Evolutionary conservation across 768 basidiomycete genomes (phyloP).

Genomic region (Lyophyllum shimeji): DNA sequence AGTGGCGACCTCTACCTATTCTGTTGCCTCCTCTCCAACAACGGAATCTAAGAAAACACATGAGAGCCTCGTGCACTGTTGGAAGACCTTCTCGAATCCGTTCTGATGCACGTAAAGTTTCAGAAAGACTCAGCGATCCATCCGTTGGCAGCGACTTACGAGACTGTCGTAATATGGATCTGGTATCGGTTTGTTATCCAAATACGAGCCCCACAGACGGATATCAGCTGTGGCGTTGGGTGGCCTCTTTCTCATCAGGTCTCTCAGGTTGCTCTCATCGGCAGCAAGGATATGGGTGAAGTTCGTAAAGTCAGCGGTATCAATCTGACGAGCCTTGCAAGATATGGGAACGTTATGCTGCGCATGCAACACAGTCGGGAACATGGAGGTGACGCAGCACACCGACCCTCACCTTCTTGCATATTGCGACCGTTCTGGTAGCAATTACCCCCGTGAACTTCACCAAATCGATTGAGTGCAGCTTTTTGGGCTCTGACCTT

Average conservation of each 20-base stretch:
- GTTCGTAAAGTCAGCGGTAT: conserved; percentile 59
- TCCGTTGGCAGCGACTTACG: conserved; percentile 37
- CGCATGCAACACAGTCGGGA: background rate
- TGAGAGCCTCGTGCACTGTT: conserved; percentile 72
- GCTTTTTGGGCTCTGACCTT: conserved; percentile 41
- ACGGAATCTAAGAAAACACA: conserved; percentile 80
- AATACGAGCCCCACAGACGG: conserved; percentile 78
- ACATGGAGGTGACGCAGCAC: background rate
- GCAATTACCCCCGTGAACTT: background rate
- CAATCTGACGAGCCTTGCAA: conserved; percentile 68
- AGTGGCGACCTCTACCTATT: background rate
- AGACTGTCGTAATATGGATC: conserved; percentile 85
- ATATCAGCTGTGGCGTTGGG: conserved; percentile 59
- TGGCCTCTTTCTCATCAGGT: conserved; percentile 53
- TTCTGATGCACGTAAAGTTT: conserved; percentile 33
- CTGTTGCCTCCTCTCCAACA: conserved; percentile 26
- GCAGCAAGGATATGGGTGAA: conserved; percentile 89
- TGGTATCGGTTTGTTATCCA: conserved; percentile 66
- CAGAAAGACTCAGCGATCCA: background rate
- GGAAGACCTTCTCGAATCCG: conserved; percentile 76
- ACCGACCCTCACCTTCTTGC: conserved; percentile 55
- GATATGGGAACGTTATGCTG: conserved; percentile 75
- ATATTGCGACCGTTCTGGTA: conserved; percentile 60
- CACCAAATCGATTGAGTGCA: background rate
- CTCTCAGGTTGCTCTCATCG: conserved; percentile 72